Percentiles rank a stretch among this genome's conserved stretches.
Conservation (phyloP, 2,329 filamentous ascomycete species). For the Pyrenophora tritici-repentis region DNA sequence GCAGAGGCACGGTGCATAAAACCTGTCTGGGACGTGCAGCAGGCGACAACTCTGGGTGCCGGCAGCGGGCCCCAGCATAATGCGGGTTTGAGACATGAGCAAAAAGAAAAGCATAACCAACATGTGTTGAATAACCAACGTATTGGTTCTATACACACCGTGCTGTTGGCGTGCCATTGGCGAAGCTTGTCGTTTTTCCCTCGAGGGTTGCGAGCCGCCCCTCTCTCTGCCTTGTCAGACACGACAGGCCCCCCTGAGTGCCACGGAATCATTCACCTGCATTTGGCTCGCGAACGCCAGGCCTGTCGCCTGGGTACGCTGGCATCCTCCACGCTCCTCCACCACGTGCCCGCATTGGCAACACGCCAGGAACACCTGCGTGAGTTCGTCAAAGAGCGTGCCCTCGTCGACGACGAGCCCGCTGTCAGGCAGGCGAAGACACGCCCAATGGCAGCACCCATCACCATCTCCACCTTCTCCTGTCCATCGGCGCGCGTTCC, state of each 20-base stretch:
- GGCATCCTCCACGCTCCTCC: constrained; percentile 7
- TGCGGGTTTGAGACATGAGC: constrained; percentile 17
- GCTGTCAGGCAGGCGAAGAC: neutral
- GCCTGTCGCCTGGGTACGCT: constrained; percentile 1
- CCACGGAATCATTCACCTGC: constrained; percentile 12
- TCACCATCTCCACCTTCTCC: too few relatives aligned
- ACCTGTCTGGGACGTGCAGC: constrained; percentile 24
- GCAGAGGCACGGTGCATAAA: constrained; percentile 24
- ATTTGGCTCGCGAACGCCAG: constrained; percentile 29
- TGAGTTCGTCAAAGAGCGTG: constrained; percentile 18
- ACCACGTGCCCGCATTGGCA: constrained; percentile 22
- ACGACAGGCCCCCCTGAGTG: constrained; percentile 27
- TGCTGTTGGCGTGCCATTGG: constrained; percentile 17
- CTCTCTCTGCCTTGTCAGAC: constrained; percentile 20
- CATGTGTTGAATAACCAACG: constrained; percentile 16
- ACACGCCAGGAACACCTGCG: constrained; percentile 13
- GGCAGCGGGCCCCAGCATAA: constrained; percentile 23
- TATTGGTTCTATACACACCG: constrained; percentile 7
- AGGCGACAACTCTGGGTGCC: constrained; percentile 28
- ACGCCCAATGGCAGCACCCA: neutral
- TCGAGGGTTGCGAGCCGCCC: constrained; percentile 10
- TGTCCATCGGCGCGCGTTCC: too few relatives aligned
- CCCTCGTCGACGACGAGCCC: constrained; percentile 2
- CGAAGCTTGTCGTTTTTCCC: constrained; percentile 8
- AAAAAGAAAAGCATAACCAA: constrained; percentile 11